Percentiles rank a stretch among this genome's conserved stretches.
phyloP scores from a whole-genome alignment of 208 protist genomes.

The Herpetomonas tarakana region DNA sequence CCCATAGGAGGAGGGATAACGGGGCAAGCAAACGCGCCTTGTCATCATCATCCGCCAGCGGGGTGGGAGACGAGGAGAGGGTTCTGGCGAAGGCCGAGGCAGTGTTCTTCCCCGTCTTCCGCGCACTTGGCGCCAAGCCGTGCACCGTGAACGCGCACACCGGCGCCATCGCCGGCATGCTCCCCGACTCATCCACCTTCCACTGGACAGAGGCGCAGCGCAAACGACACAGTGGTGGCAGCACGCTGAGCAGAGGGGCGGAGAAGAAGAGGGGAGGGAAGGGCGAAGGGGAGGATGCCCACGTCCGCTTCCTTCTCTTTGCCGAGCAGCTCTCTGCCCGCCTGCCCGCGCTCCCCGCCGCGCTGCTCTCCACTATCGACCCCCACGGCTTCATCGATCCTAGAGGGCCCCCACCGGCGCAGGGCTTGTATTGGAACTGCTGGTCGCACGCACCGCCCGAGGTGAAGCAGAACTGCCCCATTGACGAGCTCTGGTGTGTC shows the following conservation, averaged over 20 bases:
- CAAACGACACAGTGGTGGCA: neutral
- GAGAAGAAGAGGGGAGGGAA: too few relatives aligned
- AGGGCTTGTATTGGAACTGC: constrained; percentile 6
- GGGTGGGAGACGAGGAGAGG: too few relatives aligned
- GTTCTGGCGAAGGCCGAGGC: constrained; percentile 7
- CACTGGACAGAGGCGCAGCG: neutral
- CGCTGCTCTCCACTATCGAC: constrained; percentile 31
- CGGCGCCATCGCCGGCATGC: constrained; percentile 14
- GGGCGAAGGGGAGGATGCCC: too few relatives aligned
- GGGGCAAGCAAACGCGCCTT: too few relatives aligned
- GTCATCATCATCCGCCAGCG: too few relatives aligned
- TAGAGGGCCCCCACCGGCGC: constrained; percentile 12
- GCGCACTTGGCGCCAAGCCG: constrained; percentile 13
- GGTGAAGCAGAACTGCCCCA: constrained; percentile 13
- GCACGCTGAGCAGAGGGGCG: too few relatives aligned
- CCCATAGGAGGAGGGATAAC: too few relatives aligned
- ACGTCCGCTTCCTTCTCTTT: constrained; percentile 35
- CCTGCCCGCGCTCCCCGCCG: constrained; percentile 26
- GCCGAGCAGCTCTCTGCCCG: constrained; percentile 27
- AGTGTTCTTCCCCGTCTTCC: constrained; percentile 18
- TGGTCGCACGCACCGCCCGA: constrained; percentile 23
- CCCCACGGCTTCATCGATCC: constrained; percentile 23
- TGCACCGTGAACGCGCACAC: constrained; percentile 14
- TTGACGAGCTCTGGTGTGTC: constrained; percentile 33
- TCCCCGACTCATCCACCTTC: constrained; percentile 7